Base-by-base conservation (phyloP, 345 rosid species). In the Rhodomyrtus tomentosa region DNA sequence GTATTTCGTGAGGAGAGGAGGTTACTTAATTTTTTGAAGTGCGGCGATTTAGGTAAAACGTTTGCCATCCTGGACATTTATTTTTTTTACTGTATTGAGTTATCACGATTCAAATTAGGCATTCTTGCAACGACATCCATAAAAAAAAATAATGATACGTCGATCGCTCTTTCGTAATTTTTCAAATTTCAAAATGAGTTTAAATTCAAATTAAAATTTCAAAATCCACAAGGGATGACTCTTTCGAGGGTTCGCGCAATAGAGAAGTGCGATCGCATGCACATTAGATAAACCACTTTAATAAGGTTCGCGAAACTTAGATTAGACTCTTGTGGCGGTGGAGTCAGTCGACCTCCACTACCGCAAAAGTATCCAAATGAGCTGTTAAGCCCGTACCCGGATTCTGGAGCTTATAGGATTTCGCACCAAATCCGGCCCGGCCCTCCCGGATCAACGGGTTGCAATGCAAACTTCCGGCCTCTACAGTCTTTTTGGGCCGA, bases 121-220 rank as follows among this genome's bases (percentile, higher is more conserved):
- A 16, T 36, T 16, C 76, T 32, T 62, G 6, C 2, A 7, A 0
- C 0, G 42, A 62, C 16, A 20, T 6, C 21, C 6, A 32, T 32
- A 16, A 62, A 22, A 32, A 6, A 62, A 16, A 7, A 62, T 0
- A 12, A 7, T 2, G 3, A 6, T 7, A 29, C 1, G 1, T 16
- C 3, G 10, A 16, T 62, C 0, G 59, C 14, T 10, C 13, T 55
- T 24, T 4, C 1, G 5, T 4, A 24, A 11, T 10, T 5, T 8
- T 59, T 0, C 3, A 1, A 7, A 2, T 62, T 32, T 32, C 3
- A 1, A 32, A 2, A 32, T 4, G 74, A 8, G 0, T 1, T 62
- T 5, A 3, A 62, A 32, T 62, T 32, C 12, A 4, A 62, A 16
- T 3, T 16, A 1, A 16, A 32, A 16, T 62, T 32, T 7, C 10